Conservation (phyloP, 306 rosid genomes). For the Cucurbita argyrosperma region DNA sequence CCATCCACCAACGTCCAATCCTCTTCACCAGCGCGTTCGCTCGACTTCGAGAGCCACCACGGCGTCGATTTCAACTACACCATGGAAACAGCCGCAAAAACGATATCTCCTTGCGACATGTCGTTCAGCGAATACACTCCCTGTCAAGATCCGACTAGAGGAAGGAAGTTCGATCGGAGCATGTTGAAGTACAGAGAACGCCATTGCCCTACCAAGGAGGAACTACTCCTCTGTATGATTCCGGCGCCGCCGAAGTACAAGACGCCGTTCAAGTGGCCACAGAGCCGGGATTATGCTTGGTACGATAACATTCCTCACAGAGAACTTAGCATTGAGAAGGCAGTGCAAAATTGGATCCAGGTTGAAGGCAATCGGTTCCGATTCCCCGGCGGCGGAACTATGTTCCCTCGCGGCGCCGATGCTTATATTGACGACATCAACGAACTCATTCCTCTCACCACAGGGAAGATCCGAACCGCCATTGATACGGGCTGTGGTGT, state of each 20-base stretch:
- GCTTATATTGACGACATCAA: constrained; percentile 78
- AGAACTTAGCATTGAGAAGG: constrained; percentile 90
- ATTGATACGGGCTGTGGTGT: constrained; percentile 98
- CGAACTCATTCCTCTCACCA: constrained; percentile 63
- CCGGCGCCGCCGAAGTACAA: constrained; percentile 92
- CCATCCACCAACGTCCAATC: not conserved
- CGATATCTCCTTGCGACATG: constrained; percentile 50
- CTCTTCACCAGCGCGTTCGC: not conserved
- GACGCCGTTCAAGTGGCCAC: constrained; percentile 93
- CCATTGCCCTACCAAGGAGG: constrained; percentile 78
- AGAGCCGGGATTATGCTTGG: constrained; percentile 87
- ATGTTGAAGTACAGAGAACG: constrained; percentile 90
- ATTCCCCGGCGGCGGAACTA: constrained; percentile 97
- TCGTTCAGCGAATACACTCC: constrained; percentile 71
- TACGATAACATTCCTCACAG: constrained; percentile 86
- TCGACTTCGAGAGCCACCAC: constrained; percentile 78
- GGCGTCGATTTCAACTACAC: constrained; percentile 31
- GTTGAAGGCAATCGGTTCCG: constrained; percentile 76
- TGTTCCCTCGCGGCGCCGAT: constrained; percentile 94
- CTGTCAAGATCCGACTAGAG: constrained; percentile 62
- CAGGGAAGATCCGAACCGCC: constrained; percentile 70
- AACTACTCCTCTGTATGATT: constrained; percentile 45
- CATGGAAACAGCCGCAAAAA: constrained; percentile 12
- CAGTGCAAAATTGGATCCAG: constrained; percentile 90
- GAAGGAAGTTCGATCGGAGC: constrained; percentile 48